A percentile compares a stretch with the other conserved stretches of the same genome.
Conservation (phyloP, 2,329 filamentous ascomycete species). For the Penicillium oxalicum region DNA sequence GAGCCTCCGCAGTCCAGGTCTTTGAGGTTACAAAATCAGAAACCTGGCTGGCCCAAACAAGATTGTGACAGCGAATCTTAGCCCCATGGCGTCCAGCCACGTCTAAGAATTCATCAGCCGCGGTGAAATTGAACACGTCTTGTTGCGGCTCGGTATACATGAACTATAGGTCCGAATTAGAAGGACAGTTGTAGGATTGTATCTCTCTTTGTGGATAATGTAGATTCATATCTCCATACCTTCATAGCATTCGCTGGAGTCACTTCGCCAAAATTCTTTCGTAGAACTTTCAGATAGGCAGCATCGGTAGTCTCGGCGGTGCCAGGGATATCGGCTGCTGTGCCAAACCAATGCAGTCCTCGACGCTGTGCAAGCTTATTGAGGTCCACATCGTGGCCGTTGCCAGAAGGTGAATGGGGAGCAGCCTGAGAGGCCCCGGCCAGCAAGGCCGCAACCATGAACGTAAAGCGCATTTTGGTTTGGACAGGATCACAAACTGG, state of each 20-base stretch:
- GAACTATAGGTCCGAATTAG: conserved; percentile 40
- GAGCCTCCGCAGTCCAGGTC: conserved; percentile 51
- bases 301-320: conserved; percentile 44
- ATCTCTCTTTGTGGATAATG: not conserved
- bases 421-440: not conserved
- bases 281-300: conserved; percentile 50
- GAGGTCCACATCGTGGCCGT: conserved; percentile 29
- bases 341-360: conserved; percentile 49
- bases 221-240: conserved; percentile 7
- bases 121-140: conserved; percentile 51
- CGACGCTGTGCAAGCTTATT: conserved; percentile 50
- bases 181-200: no score
- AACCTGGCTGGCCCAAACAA: conserved; percentile 39
- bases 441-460: not conserved
- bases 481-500: not conserved
- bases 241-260: conserved; percentile 57
- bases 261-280: conserved; percentile 56
- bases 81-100: conserved; percentile 31
- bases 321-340: conserved; percentile 50
- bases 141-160: conserved; percentile 52
- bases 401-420: not conserved
- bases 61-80: conserved; percentile 57
- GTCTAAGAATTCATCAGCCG: conserved; percentile 45
- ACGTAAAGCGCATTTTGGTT: not conserved
- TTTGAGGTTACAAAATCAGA: conserved; percentile 44